Conservation (phyloP, 805 yeast genomes). For the Pichia gijzeniarum region DNA sequence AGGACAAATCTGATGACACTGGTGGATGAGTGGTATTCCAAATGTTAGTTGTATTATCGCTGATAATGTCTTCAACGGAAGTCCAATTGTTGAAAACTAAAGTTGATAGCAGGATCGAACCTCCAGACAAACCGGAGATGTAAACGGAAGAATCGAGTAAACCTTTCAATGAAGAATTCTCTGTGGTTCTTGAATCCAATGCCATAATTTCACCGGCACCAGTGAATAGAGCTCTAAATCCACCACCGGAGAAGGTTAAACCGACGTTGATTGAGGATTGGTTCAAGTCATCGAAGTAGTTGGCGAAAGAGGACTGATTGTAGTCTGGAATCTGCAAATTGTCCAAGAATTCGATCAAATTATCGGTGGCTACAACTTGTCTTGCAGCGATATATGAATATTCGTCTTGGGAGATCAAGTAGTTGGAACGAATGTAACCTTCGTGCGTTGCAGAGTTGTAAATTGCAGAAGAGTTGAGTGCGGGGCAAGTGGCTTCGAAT, state of each 20-base stretch:
- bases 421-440: constrained; percentile 37
- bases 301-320: constrained; percentile 36
- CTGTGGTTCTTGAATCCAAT: constrained; percentile 62
- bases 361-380: constrained; percentile 36
- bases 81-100: constrained; percentile 63
- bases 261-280: constrained; percentile 41
- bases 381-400: constrained; percentile 44
- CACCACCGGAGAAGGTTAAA: constrained; percentile 73
- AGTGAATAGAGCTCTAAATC: constrained; percentile 74
- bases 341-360: constrained; percentile 39
- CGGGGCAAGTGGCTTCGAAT: constrained; percentile 43
- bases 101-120: constrained; percentile 69
- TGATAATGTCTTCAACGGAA: constrained; percentile 49
- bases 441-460: constrained; percentile 10
- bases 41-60: constrained; percentile 30
- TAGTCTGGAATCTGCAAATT: constrained; percentile 40
- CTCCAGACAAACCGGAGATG: constrained; percentile 72
- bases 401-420: constrained; percentile 41
- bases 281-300: constrained; percentile 28
- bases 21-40: constrained; percentile 63
- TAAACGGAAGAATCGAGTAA: constrained; percentile 66
- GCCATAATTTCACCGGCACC: constrained; percentile 85
- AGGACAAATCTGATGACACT: constrained; percentile 47
- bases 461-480: constrained; percentile 13
- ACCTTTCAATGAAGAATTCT: constrained; percentile 38